phyloP scores from a whole-genome alignment of 148 eudicot species.

The Suaeda aralocaspica region DNA sequence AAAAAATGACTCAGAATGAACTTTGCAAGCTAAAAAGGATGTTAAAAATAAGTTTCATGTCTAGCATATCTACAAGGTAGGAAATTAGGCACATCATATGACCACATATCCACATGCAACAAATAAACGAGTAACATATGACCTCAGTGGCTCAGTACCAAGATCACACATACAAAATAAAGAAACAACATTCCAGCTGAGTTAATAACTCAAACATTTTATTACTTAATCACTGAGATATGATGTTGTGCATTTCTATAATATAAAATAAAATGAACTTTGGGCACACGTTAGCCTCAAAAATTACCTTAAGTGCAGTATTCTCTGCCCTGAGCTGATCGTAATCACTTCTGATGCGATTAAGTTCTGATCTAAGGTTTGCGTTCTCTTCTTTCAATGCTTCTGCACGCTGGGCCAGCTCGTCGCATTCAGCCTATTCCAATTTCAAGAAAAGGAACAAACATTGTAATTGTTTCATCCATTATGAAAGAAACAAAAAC shows the following conservation, averaged over 20 bases:
- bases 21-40: too few relatives aligned
- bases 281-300: not conserved
- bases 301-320: slow-evolving; percentile 63
- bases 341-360: slow-evolving; percentile 60
- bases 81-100: too few relatives aligned
- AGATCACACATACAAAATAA: too few relatives aligned
- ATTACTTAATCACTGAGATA: not conserved
- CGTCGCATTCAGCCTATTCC: slow-evolving; percentile 86
- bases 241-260: not conserved
- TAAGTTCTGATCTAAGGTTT: slow-evolving; percentile 72
- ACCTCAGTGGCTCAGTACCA: too few relatives aligned
- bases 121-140: too few relatives aligned
- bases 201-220: not conserved
- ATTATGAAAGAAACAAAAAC: not conserved
- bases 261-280: not conserved
- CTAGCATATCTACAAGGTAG: too few relatives aligned
- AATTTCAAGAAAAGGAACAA: slow-evolving; percentile 7
- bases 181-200: not conserved
- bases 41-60: too few relatives aligned
- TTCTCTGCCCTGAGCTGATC: slow-evolving; percentile 77
- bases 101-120: too few relatives aligned
- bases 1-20: too few relatives aligned
- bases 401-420: slow-evolving; percentile 88
- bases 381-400: slow-evolving; percentile 79
- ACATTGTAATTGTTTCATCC: not conserved